Percentiles rank a stretch among this genome's conserved stretches.
These are phyloP conservation scores for Fusarium sp. DNA, from an alignment of 2,329 filamentous ascomycete species.

Conservation along the genomic window DNA sequence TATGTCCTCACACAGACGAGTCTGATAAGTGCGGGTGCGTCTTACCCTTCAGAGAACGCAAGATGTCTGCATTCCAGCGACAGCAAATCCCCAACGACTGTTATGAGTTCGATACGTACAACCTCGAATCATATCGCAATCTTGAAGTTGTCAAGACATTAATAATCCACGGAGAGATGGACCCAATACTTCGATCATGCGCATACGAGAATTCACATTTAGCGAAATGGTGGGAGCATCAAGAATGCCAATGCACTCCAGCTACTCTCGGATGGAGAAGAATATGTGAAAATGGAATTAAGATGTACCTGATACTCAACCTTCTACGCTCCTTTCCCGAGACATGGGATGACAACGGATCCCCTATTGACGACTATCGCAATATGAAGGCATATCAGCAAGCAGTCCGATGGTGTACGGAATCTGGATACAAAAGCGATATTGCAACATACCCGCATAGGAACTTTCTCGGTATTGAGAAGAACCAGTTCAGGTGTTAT, in stretches of 20 bases:
- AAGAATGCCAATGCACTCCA: neutral
- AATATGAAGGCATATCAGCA: conserved; percentile 3
- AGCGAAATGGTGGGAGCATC: neutral
- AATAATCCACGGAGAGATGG: conserved; percentile 12
- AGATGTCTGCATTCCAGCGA: conserved; percentile 9
- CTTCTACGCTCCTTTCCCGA: neutral
- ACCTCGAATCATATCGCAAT: neutral
- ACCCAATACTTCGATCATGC: neutral
- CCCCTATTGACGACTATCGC: neutral
- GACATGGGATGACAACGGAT: neutral
- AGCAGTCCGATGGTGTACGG: neutral
- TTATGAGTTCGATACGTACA: neutral
- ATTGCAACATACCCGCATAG: conserved; percentile 2
- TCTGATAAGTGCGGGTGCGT: neutral
- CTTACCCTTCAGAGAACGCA: conserved; percentile 4
- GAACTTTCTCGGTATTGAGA: conserved; percentile 6
- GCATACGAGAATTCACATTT: neutral
- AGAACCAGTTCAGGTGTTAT: neutral
- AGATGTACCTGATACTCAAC: conserved; percentile 8
- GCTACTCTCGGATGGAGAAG: neutral
- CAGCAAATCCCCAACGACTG: neutral
- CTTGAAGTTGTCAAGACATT: conserved; percentile 9
- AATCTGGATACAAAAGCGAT: neutral
- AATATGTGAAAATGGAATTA: neutral
- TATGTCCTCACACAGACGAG: neutral